Percentiles rank a stretch among this genome's conserved stretches.
phyloP scores from a whole-genome alignment of 306 rosid species.

The Astragalus membranaceus region DNA sequence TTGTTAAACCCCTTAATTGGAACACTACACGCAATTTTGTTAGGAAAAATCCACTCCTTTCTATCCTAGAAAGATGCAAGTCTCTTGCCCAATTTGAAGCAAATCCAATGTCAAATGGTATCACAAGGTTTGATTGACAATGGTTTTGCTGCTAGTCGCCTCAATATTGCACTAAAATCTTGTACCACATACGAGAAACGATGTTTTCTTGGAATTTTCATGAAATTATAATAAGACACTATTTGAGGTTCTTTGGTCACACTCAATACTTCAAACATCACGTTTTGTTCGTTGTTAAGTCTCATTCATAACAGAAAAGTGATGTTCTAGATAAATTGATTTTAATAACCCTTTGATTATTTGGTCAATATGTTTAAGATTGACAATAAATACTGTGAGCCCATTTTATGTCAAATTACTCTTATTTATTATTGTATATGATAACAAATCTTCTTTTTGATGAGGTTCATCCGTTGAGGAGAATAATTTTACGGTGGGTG shows the following conservation, averaged over 20 bases:
- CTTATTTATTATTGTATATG: no score
- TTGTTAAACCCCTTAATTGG: constrained; percentile 48
- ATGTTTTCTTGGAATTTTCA: constrained; percentile 84
- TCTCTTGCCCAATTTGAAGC: constrained; percentile 57
- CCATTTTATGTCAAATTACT: no score
- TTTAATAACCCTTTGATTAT: no score
- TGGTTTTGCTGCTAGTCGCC: constrained; percentile 58
- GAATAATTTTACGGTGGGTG: no score
- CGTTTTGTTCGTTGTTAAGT: constrained; percentile 57
- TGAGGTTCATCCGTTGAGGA: no score
- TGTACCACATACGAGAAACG: constrained; percentile 25
- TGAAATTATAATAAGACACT: background rate
- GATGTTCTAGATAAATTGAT: no score
- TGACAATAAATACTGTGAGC: no score
- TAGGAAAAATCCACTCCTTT: constrained; percentile 45
- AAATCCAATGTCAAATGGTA: constrained; percentile 68
- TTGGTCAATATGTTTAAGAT: no score
- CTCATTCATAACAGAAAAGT: background rate
- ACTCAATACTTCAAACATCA: constrained; percentile 38
- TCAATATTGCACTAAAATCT: constrained; percentile 45
- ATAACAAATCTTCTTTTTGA: no score
- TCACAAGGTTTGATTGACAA: constrained; percentile 42
- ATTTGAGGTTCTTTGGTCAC: constrained; percentile 36
- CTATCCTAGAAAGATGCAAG: constrained; percentile 52
- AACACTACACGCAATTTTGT: constrained; percentile 48